Base-by-base conservation (phyloP, 2,329 filamentous ascomycete genomes). In the Cytospora schulzeri region DNA sequence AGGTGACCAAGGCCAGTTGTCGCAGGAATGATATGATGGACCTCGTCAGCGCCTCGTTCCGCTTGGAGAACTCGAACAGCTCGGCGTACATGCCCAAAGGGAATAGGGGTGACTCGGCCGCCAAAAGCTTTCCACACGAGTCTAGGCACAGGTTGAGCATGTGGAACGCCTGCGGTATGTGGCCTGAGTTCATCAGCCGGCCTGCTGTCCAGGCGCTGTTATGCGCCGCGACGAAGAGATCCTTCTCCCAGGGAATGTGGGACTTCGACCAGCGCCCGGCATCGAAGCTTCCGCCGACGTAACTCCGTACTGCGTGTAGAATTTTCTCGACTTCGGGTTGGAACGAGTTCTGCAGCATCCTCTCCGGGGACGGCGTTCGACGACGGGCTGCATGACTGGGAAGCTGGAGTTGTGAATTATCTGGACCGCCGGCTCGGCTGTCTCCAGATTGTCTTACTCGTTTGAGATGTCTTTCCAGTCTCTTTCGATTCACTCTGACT, bases 1-100 rank as follows among this genome's bases (percentile, higher is more conserved):
- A 11, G 2, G 48, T 12, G 35, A 61, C 59, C n/a, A 55, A 19
- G 26, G 29, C 52, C 8, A 61, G 51, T n/a, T 61, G 51, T 14
- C 59, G 51, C 59, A 61, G 59, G 59, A 61, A 61, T 12, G 4
- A n/a, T 3, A 61, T 22, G n/a, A 61, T 48, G 4, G 51, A 35
- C 14, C 29, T 8, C 33, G 26, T 48, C 26, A 55, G 26, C 12
- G 24, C 28, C 14, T 19, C 51, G 51, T 61, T 35, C 26, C 51
- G 26, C 51, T 61, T 61, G 51, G 59, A 61, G 59, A 61, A 61
- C 51, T 61, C 59, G 51, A 61, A 61, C 35, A 61, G 22, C 51
- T 41, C 15, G 24, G 35, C 51, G 51, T 61, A 61, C 26, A 61
- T 61, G n/a, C 31, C 51, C 8, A 38, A 17, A 12, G 59, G 59